A percentile compares a stretch with the other conserved stretches of the same genome.
Conservation (phyloP, 768 basidiomycete species). For the Auricularia sp. region DNA sequence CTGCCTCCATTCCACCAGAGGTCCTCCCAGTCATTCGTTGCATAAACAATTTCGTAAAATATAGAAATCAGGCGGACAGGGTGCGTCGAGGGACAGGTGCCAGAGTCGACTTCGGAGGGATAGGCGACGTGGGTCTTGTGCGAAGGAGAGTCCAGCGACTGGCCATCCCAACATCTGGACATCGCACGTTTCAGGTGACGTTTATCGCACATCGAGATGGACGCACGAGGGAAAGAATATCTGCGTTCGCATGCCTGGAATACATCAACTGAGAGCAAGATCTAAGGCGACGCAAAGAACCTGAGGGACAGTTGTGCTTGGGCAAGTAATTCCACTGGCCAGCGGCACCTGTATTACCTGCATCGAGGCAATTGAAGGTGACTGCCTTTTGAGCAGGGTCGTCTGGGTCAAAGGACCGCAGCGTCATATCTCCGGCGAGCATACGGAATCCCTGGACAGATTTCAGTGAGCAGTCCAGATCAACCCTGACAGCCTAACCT, state of each 20-base stretch:
- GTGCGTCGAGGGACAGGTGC: background rate
- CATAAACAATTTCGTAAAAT: background rate
- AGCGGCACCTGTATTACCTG: slow-evolving; percentile 14
- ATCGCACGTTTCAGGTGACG: background rate
- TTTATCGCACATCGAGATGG: background rate
- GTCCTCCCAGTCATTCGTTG: slow-evolving; percentile 12
- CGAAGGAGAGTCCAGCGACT: slow-evolving; percentile 26
- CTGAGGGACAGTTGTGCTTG: slow-evolving; percentile 16
- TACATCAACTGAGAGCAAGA: background rate
- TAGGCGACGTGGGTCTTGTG: slow-evolving; percentile 19
- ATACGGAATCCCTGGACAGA: slow-evolving; percentile 12
- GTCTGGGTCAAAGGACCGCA: slow-evolving; percentile 37
- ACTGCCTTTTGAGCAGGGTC: slow-evolving; percentile 20
- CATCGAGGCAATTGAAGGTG: slow-evolving; percentile 38
- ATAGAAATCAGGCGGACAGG: background rate
- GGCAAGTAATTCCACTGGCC: slow-evolving; percentile 12
- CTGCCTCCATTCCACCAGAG: slow-evolving; percentile 11
- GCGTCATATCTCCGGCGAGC: slow-evolving; percentile 37
- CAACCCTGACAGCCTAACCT: background rate
- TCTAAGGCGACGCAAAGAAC: background rate
- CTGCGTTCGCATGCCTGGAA: slow-evolving; percentile 15
- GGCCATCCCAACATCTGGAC: slow-evolving; percentile 27
- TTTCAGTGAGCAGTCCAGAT: background rate
- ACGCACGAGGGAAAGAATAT: slow-evolving; percentile 19
- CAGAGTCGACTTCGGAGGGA: background rate